A percentile compares a stretch with the other conserved stretches of the same genome.
phyloP scores from a whole-genome alignment of 352 stramenopile species.

The Globisporangium viniferum region DNA sequence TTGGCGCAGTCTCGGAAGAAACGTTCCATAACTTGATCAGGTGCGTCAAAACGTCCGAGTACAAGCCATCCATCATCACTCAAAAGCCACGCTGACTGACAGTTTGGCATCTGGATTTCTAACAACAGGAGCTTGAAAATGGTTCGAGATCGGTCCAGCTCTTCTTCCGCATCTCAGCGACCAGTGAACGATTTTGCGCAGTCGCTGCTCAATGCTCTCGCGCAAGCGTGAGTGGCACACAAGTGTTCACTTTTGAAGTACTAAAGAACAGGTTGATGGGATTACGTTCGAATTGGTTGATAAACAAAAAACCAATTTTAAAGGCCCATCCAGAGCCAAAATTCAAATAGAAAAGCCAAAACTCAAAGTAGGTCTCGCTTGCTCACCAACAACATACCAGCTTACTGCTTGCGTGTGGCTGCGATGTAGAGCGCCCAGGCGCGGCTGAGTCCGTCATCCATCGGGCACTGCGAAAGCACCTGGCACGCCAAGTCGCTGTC shows the following conservation, averaged over 20 bases:
- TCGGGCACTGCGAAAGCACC: slow-evolving; percentile 39
- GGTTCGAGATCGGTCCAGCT: slow-evolving; percentile 26
- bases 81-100: too few species aligned
- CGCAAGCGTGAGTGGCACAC: neutral
- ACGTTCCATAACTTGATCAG: slow-evolving; percentile 29
- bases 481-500: slow-evolving; percentile 32
- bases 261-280: neutral
- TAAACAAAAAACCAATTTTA: neutral
- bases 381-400: neutral
- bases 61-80: too few species aligned
- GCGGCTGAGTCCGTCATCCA: slow-evolving; percentile 72
- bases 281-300: neutral
- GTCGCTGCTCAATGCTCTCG: slow-evolving; percentile 42
- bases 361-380: neutral
- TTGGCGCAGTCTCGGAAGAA: slow-evolving; percentile 21
- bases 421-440: slow-evolving; percentile 65
- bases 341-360: neutral
- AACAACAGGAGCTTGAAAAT: slow-evolving; percentile 30
- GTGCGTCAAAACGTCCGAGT: slow-evolving; percentile 13
- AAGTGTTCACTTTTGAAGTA: neutral
- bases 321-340: neutral
- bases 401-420: slow-evolving; percentile 23
- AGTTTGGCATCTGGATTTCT: too few species aligned
- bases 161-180: slow-evolving; percentile 5
- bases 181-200: slow-evolving; percentile 41